Base-by-base conservation (phyloP, 169 alveolate genomes). In the Theileria equi region DNA sequence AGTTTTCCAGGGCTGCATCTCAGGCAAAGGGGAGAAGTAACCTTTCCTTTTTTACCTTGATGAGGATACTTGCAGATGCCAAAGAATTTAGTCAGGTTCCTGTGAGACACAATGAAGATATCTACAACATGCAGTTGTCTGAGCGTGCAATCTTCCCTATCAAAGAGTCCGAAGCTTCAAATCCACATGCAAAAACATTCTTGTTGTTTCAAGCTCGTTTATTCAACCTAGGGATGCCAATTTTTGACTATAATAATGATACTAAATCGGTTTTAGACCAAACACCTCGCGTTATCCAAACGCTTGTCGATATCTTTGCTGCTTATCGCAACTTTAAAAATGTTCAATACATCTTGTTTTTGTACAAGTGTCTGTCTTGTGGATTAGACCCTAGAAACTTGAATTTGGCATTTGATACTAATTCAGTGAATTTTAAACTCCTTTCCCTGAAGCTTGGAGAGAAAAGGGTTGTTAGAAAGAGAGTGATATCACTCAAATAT, bases 91-190 rank as follows among this genome's bases (percentile, higher is more conserved):
- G 82, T 25, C 94, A 89, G 16, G 92, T 93, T 38, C 98, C 98
- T 0, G 92, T 94, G 17, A 43, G 98, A 41, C 98, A 95, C 73
- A 95, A 94, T 41, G 98, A 95, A 88, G 98, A 95, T 67, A 84
- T 84, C 23, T 89, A 93, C 65, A 93, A 93, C 72, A 93, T 91
- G 49, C 91, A 93, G 35, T 76, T 95, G 68, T 84, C 95, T 10
- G 71, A 89, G 25, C 80, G 80, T 43, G 84, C 90, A 34, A 96
- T 97, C 25, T 66, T 93, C 59, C 92, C 89, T 57, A 93, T 91
- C 13, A 81, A 90, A n/a, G 89, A 87, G 45, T 84, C 87, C 47
- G 95, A 94, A 36, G 85, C 88, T 58, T 94, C 93, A 45, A 79
- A 82, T 74, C 96, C 96, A 2, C 89, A 91, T 65, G 93, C 94